These are phyloP conservation scores for Suhomyces prunicola DNA, from an alignment of 805 yeast genomes.

Conservation along the genomic window DNA sequence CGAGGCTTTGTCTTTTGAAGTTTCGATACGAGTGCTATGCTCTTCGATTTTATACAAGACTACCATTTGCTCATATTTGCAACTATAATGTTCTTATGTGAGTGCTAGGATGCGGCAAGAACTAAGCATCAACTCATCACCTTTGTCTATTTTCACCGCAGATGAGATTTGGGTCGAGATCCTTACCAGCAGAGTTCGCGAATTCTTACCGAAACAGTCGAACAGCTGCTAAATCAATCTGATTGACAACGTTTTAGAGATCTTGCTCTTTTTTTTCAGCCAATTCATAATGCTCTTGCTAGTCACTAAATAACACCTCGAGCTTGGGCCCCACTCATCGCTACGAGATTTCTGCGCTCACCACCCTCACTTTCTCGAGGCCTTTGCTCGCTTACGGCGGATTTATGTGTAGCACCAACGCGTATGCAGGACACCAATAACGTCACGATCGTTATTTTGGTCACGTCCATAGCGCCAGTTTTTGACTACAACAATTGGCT, in stretches of 20 bases:
- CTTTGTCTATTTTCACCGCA: neutral
- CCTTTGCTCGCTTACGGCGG: neutral
- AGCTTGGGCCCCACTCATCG: neutral
- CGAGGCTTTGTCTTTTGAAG: too few species aligned
- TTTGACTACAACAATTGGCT: neutral
- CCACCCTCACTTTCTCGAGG: neutral
- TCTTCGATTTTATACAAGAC: too few species aligned
- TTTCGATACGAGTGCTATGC: too few species aligned
- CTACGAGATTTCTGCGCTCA: neutral
- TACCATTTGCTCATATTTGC: neutral
- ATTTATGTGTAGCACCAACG: neutral
- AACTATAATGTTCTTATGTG: neutral
- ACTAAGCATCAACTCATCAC: neutral
- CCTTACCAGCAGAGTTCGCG: neutral
- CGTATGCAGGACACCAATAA: neutral
- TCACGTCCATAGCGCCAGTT: neutral
- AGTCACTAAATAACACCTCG: neutral
- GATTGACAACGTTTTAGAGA: neutral
- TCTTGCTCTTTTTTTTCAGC: too few species aligned
- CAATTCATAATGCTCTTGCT: too few species aligned
- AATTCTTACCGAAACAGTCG: neutral
- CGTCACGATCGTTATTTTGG: neutral
- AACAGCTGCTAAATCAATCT: neutral
- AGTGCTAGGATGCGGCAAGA: neutral
- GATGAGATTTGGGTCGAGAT: neutral